Evolutionary conservation across 495 filamentous ascomycete genomes (phyloP).

Genomic region (Evernia prunastri): DNA sequence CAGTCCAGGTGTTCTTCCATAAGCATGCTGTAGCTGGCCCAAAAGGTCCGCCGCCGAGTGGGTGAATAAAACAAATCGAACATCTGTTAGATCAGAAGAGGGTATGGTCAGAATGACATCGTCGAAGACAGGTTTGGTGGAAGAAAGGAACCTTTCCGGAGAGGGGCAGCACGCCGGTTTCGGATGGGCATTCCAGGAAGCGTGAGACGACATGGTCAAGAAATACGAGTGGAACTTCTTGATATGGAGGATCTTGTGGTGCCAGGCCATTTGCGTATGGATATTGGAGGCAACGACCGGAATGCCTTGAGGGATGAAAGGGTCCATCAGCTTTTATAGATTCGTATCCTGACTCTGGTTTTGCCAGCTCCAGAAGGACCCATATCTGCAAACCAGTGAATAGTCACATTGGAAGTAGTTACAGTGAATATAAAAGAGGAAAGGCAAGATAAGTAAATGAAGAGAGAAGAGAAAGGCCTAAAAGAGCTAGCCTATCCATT

Average conservation of each 20-base stretch:
- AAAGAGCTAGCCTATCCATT: not conserved
- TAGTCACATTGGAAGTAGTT: not conserved
- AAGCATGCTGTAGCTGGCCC: not conserved
- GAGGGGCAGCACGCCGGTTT: not conserved
- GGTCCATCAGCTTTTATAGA: not conserved
- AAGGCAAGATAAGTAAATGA: not conserved
- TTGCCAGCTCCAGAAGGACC: not conserved
- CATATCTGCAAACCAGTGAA: not conserved
- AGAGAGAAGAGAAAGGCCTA: not conserved
- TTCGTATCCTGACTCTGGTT: not conserved
- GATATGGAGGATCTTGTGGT: not conserved
- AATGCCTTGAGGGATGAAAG: not conserved
- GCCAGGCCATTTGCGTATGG: not conserved
- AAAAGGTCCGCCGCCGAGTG: not conserved
- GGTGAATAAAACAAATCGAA: not conserved
- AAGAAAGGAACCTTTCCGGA: not conserved
- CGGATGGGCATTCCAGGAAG: not conserved
- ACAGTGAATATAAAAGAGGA: not conserved
- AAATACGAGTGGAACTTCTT: not conserved
- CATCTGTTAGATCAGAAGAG: not conserved
- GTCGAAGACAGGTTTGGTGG: not conserved
- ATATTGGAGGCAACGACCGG: not conserved
- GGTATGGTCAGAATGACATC: not conserved
- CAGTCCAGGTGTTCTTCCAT: not conserved
- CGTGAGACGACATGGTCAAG: not conserved